These are phyloP conservation scores for Jackrogersella minutella DNA, from an alignment of 495 filamentous ascomycete species.

Conservation along the genomic window DNA sequence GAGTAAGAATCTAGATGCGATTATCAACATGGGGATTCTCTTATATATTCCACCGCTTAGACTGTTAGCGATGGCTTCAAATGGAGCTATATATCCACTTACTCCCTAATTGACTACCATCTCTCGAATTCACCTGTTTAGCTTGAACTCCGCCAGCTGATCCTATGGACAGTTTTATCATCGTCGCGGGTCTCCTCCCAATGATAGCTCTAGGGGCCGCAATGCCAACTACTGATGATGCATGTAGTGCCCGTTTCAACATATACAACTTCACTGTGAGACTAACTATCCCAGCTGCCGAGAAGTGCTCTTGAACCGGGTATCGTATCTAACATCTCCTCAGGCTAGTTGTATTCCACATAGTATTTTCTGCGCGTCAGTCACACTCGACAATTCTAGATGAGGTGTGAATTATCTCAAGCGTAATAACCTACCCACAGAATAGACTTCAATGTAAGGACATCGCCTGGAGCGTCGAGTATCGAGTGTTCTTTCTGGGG, in stretches of 20 bases:
- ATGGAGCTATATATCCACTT: not conserved
- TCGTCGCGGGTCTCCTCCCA: not conserved
- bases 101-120: not conserved
- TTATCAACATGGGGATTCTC: not conserved
- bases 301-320: too few species aligned
- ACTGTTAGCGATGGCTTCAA: not conserved
- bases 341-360: conserved; percentile 2
- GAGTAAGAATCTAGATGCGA: not conserved
- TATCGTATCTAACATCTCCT: not conserved
- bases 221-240: not conserved
- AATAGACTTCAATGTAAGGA: conserved; percentile 3
- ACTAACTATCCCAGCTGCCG: too few species aligned
- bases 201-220: not conserved
- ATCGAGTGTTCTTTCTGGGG: conserved; percentile 5
- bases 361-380: conserved; percentile 4
- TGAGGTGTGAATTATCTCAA: not conserved
- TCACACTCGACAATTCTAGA: not conserved
- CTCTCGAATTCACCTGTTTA: not conserved
- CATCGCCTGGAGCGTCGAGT: not conserved
- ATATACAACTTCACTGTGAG: conserved; percentile 8
- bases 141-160: not conserved
- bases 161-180: not conserved
- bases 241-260: not conserved
- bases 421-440: not conserved
- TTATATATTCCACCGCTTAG: not conserved